phyloP scores from a whole-genome alignment of 345 rosid genomes.

The Kernera saxatilis region DNA sequence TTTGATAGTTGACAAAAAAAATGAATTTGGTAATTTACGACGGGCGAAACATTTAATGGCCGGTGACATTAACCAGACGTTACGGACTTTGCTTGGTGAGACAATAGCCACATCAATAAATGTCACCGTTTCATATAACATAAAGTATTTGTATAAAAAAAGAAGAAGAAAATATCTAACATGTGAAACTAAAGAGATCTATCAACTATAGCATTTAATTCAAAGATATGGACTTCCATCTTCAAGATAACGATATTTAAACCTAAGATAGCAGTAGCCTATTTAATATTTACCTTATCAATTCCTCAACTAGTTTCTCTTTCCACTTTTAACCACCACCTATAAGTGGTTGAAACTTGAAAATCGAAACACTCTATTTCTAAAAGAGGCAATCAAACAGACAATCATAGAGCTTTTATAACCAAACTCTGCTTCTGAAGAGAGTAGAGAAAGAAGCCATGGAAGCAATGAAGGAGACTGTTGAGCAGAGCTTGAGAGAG shows the following conservation, averaged over 20 bases:
- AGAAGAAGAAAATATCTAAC: not conserved
- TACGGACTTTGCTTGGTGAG: conserved; percentile 1
- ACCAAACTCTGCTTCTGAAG: not conserved
- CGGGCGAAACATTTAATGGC: conserved; percentile 5
- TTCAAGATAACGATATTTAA: not conserved
- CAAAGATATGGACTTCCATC: conserved; percentile 13
- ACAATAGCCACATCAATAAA: conserved; percentile 7
- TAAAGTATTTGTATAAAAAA: not conserved
- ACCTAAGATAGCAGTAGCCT: not conserved
- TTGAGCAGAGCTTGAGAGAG: conserved; percentile 41
- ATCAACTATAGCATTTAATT: conserved; percentile 7
- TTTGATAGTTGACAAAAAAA: not conserved
- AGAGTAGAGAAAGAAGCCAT: conserved; percentile 14
- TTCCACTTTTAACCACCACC: conserved; percentile 11
- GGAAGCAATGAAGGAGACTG: conserved; percentile 31
- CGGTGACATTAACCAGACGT: conserved; percentile 6
- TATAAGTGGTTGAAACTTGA: conserved; percentile 12
- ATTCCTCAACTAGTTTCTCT: not conserved
- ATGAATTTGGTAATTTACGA: not conserved
- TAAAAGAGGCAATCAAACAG: conserved; percentile 4
- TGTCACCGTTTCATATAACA: conserved; percentile 21
- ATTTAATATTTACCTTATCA: conserved; percentile 3
- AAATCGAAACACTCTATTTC: not conserved
- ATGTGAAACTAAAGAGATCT: not conserved
- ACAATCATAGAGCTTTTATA: not conserved